Evolutionary conservation across 192 early-diverging fungal species (phyloP).

Genomic region (Coemansia interrupta): DNA sequence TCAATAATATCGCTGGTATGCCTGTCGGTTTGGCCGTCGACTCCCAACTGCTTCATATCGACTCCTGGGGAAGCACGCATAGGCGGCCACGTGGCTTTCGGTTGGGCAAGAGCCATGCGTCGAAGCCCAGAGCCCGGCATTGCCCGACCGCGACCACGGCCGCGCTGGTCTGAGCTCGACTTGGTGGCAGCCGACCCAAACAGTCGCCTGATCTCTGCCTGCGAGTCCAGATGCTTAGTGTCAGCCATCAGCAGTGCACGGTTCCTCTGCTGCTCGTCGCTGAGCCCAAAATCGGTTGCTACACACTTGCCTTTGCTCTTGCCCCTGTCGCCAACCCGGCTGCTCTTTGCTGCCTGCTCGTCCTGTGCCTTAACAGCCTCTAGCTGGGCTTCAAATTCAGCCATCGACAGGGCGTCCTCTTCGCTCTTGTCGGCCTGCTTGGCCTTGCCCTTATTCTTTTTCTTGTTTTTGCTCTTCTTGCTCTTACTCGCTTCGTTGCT

Average conservation of each 20-base stretch:
- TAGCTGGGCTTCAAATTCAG: conserved; percentile 42
- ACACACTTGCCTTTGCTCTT: conserved; percentile 11
- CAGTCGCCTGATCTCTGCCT: conserved; percentile 83
- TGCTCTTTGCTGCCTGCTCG: conserved; percentile 10
- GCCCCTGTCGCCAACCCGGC: not conserved
- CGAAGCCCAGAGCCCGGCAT: conserved; percentile 6
- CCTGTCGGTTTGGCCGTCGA: conserved; percentile 52
- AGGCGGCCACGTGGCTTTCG: conserved; percentile 71
- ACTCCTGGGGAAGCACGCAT: conserved; percentile 42
- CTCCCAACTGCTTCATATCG: conserved; percentile 41
- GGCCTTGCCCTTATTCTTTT: conserved; percentile 18
- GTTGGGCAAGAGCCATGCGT: conserved; percentile 63
- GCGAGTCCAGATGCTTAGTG: conserved; percentile 69
- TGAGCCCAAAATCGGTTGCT: conserved; percentile 30
- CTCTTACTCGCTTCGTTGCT: not conserved
- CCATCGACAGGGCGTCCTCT: conserved; percentile 29
- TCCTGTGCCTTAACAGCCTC: conserved; percentile 13
- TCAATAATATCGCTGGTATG: conserved; percentile 38
- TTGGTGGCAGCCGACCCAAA: conserved; percentile 86
- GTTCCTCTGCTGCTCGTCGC: conserved; percentile 35
- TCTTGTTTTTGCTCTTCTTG: conserved; percentile 9
- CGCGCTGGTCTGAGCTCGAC: not conserved
- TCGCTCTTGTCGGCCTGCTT: conserved; percentile 6
- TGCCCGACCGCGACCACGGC: conserved; percentile 10
- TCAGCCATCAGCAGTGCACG: conserved; percentile 54